Conservation (phyloP, 805 yeast species). For the Wickerhamia fluorescens region DNA sequence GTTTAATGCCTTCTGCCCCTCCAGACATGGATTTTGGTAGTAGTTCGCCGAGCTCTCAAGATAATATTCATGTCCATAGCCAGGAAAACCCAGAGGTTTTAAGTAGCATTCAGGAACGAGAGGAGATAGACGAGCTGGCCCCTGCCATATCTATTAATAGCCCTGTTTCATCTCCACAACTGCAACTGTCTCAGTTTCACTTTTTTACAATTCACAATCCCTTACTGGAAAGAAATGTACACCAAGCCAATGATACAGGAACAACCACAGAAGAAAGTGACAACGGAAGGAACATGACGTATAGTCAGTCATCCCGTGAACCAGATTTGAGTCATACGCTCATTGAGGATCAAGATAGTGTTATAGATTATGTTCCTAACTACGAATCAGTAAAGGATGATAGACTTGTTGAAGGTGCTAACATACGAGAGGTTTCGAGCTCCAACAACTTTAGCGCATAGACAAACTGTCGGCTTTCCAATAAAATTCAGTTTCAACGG, state of each 20-base stretch:
- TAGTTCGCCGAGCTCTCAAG: too few species aligned
- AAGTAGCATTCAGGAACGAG: slow-evolving; percentile 4
- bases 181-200: slow-evolving; percentile 3
- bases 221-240: too few species aligned
- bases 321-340: too few species aligned
- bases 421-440: too few species aligned
- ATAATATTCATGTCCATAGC: slow-evolving; percentile 9
- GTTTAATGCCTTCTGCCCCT: slow-evolving; percentile 56
- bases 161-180: background rate
- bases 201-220: slow-evolving; percentile 7
- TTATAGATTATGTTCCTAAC: slow-evolving; percentile 28
- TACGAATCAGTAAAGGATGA: slow-evolving; percentile 24
- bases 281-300: too few species aligned
- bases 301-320: too few species aligned
- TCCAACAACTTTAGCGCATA: too few species aligned
- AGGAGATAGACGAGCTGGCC: too few species aligned
- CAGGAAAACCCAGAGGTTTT: slow-evolving; percentile 3
- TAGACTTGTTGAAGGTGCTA: slow-evolving; percentile 6
- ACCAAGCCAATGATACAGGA: background rate
- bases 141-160: background rate
- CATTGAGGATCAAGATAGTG: slow-evolving; percentile 15
- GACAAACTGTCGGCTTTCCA: too few species aligned
- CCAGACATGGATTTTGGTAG: slow-evolving; percentile 18
- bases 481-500: too few species aligned
- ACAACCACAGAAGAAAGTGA: background rate